Evolutionary conservation across 164 flowering plant species (phyloP), one percentile per base, ranked within the genome.

Genomic region (Paratinospora sagittata): DNA sequence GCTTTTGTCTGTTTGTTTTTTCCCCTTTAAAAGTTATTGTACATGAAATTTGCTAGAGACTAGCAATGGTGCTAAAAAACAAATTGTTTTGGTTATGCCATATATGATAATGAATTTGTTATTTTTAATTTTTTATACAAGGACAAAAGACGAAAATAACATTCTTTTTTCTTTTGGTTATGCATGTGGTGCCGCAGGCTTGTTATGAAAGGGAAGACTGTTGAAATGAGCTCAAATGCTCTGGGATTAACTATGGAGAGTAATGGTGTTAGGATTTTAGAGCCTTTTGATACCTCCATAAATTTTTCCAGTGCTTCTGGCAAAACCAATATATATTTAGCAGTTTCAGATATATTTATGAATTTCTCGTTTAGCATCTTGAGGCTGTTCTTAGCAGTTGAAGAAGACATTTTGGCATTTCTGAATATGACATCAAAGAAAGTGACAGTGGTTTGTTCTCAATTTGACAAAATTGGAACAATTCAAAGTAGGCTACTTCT

Each of bases 221-320:
- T 82, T 73, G 97, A 96, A 76, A 77, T 91, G 87, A 84, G 78
- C 75, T 93, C 91, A 68, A 84, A 86, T 86, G 84, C 82, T 57
- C 87, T 91, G 75, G 98, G 98, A n/a, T 86, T 96, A 63, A 89
- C 84, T 6, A 83, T 96, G 92, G 99, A 96, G 84, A 91, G 99
- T 79, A 91, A 90, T 80, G 99, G 99, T 67, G 77, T 93, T 70
- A 84, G 82, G 78, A 85, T 96, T 69, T 75, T 96, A 79, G 99
- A 96, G 83, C 99, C 99, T 71, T 90, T 96, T 78, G 98, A 96
- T 73, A 81, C 96, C 66, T 84, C 84, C 34, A 39, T 90, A 26
- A 86, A 78, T 43, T 91, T 81, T 76, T 88, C 96, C 19, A 89
- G 74, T 78, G 89, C 86, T 72, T 88, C 90, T 74, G 97, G 98